Base-by-base conservation (phyloP, 345 rosid genomes). In the Arabidopsis arenosa region DNA sequence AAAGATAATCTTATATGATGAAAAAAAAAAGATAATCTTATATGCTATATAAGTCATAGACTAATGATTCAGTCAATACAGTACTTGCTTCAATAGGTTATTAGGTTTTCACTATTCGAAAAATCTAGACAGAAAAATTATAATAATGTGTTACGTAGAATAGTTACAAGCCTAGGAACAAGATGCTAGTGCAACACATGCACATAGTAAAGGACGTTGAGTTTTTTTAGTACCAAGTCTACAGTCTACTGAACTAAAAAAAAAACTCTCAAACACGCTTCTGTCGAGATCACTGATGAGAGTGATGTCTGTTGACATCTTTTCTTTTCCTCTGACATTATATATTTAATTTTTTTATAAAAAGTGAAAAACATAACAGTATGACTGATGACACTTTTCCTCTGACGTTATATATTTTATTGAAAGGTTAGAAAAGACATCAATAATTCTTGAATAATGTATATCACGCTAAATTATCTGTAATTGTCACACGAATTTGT, bases 261-360 rank as follows among this genome's bases (percentile, higher is more conserved):
- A 10, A 17, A 48, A 48, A 53, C 72, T 66, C 36, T 60, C 39
- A 10, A 21, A 68, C 74, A 68, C 63, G 69, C 63, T 10, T 68
- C 57, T 7, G 54, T 45, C 36, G 61, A 9, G 4, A 65, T 49
- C 32, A 28, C 32, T 28, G 32, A 28, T 4, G 32, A 28, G 32
- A 23, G 26, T 23, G 26, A 23, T 23, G 66, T 40, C 36, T 21
- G 8, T 39, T 41, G 70, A 66, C 45, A 48, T 35, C 12, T 40
- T 49, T 18, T 23, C 26, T 1, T 23, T 49, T 5, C 4, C 18
- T 35, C 71, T 66, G 58, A 49, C 45, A 35, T 35, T 49, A 43
- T n/a, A 17, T 7, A 5, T 18, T 2, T 26, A 5, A 2, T 6
- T 6, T 60, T 12, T 18, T 2, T 17, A 6, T 28, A 39, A 12